A percentile compares a stretch with the other conserved stretches of the same genome.
These are phyloP conservation scores for Lactifluus echinatus DNA, from an alignment of 768 basidiomycete genomes.

Conservation along the genomic window DNA sequence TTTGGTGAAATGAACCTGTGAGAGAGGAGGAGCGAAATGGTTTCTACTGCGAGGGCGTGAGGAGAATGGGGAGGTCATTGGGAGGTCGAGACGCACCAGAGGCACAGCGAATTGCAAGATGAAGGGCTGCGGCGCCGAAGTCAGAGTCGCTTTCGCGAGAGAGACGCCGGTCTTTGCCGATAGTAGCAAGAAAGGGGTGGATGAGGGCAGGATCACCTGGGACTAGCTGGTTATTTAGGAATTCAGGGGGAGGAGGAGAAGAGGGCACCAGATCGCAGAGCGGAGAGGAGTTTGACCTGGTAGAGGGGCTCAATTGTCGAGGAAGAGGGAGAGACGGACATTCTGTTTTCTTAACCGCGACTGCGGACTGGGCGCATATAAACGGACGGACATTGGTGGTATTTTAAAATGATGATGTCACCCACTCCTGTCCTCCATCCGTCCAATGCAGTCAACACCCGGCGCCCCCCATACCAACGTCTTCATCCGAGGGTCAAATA, in stretches of 20 bases:
- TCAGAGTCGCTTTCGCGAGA: slow-evolving; percentile 44
- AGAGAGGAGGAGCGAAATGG: slow-evolving; percentile 56
- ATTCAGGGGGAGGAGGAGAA: neutral
- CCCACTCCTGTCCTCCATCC: slow-evolving; percentile 35
- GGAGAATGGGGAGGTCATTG: neutral
- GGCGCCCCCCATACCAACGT: slow-evolving; percentile 52
- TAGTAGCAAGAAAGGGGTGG: slow-evolving; percentile 75
- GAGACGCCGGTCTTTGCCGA: slow-evolving; percentile 53
- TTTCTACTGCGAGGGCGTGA: slow-evolving; percentile 40
- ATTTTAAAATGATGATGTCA: neutral
- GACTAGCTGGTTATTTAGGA: neutral
- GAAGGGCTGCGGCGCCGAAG: slow-evolving; percentile 65
- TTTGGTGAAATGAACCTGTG: slow-evolving; percentile 76
- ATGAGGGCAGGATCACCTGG: slow-evolving; percentile 69
- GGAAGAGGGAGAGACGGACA: neutral
- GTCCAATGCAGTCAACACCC: slow-evolving; percentile 38
- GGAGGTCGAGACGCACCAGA: slow-evolving; percentile 46
- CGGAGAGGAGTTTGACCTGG: slow-evolving; percentile 35
- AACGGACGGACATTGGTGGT: too few relatives aligned
- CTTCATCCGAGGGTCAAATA: slow-evolving; percentile 53
- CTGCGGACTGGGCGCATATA: neutral
- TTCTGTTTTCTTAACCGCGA: neutral
- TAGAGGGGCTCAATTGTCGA: slow-evolving; percentile 29
- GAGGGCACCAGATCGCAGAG: slow-evolving; percentile 31
- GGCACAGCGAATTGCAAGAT: slow-evolving; percentile 77